Base-by-base conservation (phyloP, 352 stramenopile species). In the Phytopythium ostracodes region DNA sequence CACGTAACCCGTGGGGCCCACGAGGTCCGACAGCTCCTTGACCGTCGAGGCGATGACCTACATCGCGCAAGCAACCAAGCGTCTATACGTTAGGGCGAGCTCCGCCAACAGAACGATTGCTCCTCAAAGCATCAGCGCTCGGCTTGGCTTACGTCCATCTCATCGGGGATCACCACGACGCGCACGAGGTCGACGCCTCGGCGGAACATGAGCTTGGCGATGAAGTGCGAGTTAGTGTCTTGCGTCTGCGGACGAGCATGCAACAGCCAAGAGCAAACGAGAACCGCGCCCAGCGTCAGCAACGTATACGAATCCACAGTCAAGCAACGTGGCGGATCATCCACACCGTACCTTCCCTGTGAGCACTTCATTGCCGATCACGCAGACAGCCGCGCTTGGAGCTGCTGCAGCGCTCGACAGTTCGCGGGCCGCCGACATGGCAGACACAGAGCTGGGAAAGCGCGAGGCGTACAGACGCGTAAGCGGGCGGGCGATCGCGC, bases 351-450 rank as follows among this genome's bases (percentile, higher is more conserved):
- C 87, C 73, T 96, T 96, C 38, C 84, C 87, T 15, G 80, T 89
- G 20, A 96, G 72, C 22, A 96, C 83, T 81, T 96, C 87, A 60
- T 94, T 92, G 46, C 66, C 87, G 43, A 96, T 88, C 38, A 96
- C 82, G 43, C 84, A 96, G 47, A 94, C 56, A 1, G 87, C 87
- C 17, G 84, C 87, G 31, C 79, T 71, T 7, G 84, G 87, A 14
- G 71, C 63, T 15, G 64, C 49, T 11, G 61, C 35, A 4, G 36
- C 33, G 22, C n/a, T 59, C 8, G 29, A 47, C n/a, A 29, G 15
- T 17, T 36, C 54, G 11, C 25, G 31, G 24, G 25, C 54, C 50
- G 22, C 25, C 22, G 22, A 51, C 54, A 59, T 59, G 54, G 22
- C 54, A 31, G 25, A 35, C 20, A 11, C 5, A 49, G 36, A 8